Base-by-base conservation (phyloP, 352 stramenopile genomes). In the Pythium chondricola region DNA sequence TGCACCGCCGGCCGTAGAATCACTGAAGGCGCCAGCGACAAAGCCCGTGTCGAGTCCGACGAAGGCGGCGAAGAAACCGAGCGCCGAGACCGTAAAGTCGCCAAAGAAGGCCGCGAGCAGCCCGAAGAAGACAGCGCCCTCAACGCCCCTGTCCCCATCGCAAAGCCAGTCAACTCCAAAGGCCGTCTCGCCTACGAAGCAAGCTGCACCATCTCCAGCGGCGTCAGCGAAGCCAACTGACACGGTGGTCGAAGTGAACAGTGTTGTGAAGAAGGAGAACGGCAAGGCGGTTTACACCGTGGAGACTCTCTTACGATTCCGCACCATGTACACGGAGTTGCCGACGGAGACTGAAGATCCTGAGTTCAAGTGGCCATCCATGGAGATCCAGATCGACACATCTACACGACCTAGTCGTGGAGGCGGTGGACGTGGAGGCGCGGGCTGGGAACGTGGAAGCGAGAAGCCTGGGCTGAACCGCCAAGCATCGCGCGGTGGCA, bases 381-480 rank as follows among this genome's bases (percentile, higher is more conserved):
- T 74, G 65, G 65, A 74, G 18, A 51, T 74, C 13, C 29, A 51
- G 11, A 62, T 22, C 2, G 65, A 74, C 26, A 52, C 53, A 20
- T 53, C 49, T 48, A 52, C 49, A 13, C 48, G 48, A 29, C 31
- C 56, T 14, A 50, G 48, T 27, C 56, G 48, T 27, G 48, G 69
- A 31, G 54, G 52, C 27, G 61, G 48, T 22, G 61, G 67, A 16
- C 56, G 50, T 20, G 51, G 49, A 10, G 31, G 54, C 20, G 49
- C 30, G 7, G 57, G 51, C 9, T 89, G 78, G 78, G 77, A 88
- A 36, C 74, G 77, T 52, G 69, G 76, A 21, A 69, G 83, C 14
- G 79, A 77, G 13, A 71, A 83, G 31, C 67, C 56, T 21, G 61
- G 64, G 16, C 50, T 69, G 27, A 63, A 61, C 24, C 73, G 78